A percentile compares a stretch with the other conserved stretches of the same genome.
phyloP scores from a whole-genome alignment of 345 rosid genomes.

The Euphorbia peplus region DNA sequence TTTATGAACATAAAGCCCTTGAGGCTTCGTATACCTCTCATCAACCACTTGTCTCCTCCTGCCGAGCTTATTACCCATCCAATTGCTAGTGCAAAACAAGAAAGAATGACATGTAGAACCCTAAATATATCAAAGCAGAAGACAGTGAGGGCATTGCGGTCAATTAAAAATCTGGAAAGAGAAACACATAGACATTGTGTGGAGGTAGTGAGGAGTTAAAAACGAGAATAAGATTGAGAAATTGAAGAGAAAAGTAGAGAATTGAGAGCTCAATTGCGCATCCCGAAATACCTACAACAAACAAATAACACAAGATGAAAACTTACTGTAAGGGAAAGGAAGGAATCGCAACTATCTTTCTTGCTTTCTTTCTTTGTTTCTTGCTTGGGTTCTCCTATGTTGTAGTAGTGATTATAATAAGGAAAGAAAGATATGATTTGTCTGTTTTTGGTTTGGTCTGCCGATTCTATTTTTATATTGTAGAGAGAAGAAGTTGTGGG shows the following conservation, averaged over 20 bases:
- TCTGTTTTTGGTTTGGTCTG: neutral
- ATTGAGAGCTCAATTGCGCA: neutral
- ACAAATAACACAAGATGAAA: neutral
- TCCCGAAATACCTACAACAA: neutral
- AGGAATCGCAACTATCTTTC: constrained; percentile 49
- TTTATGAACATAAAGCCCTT: constrained; percentile 79
- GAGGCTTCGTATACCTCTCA: constrained; percentile 85
- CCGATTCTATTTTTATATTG: too few species aligned
- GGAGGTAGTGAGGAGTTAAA: neutral
- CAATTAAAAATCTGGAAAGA: neutral
- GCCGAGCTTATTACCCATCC: constrained; percentile 95
- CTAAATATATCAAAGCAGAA: constrained; percentile 2
- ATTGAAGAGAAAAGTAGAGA: neutral
- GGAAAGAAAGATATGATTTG: neutral
- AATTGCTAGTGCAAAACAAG: neutral
- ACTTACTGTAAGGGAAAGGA: constrained; percentile 30
- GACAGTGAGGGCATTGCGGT: neutral
- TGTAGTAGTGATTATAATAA: neutral
- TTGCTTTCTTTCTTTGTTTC: constrained; percentile 32
- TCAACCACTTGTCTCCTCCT: constrained; percentile 88
- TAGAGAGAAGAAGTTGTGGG: neutral
- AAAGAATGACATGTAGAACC: neutral
- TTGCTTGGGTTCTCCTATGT: too few species aligned
- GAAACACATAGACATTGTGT: neutral
- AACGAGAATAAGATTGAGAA: neutral